phyloP scores from a whole-genome alignment of 1,284 basidiomycete genomes.

The Boletus nobilissimus region DNA sequence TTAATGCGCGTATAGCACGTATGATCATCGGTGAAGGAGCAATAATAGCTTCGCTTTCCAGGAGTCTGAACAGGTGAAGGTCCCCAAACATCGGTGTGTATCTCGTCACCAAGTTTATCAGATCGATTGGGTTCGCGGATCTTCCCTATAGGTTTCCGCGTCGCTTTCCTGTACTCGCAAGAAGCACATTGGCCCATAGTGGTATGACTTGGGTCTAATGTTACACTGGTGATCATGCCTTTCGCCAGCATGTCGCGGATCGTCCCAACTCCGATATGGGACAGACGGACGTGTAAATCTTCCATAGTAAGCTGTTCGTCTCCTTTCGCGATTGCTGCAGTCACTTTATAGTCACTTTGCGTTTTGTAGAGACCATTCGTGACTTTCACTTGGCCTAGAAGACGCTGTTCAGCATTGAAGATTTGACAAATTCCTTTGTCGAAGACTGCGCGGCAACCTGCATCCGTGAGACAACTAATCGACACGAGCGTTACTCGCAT shows the following conservation, averaged over 20 bases:
- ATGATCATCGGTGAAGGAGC: not conserved
- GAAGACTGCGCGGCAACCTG: no score
- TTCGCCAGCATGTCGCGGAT: conserved; percentile 6
- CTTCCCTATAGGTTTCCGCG: not conserved
- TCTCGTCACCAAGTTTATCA: not conserved
- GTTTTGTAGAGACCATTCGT: not conserved
- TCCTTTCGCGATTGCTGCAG: not conserved
- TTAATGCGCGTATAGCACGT: no score
- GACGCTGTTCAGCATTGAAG: no score
- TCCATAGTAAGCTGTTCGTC: conserved; percentile 2
- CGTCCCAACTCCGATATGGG: no score
- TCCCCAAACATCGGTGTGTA: no score
- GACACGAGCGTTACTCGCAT: no score
- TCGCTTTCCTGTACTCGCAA: not conserved
- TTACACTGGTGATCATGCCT: not conserved
- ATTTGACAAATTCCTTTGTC: no score
- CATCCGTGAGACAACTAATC: no score
- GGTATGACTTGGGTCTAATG: not conserved
- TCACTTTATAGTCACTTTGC: not conserved
- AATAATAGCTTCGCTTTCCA: not conserved
- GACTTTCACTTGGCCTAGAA: not conserved
- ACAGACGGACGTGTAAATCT: not conserved
- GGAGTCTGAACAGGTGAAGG: not conserved
- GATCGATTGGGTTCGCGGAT: not conserved
- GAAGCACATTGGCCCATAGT: no score